Evolutionary conservation across 2,329 filamentous ascomycete species (phyloP), one percentile per base, ranked within the genome.

Genomic region (Fusarium pseudonygamai): DNA sequence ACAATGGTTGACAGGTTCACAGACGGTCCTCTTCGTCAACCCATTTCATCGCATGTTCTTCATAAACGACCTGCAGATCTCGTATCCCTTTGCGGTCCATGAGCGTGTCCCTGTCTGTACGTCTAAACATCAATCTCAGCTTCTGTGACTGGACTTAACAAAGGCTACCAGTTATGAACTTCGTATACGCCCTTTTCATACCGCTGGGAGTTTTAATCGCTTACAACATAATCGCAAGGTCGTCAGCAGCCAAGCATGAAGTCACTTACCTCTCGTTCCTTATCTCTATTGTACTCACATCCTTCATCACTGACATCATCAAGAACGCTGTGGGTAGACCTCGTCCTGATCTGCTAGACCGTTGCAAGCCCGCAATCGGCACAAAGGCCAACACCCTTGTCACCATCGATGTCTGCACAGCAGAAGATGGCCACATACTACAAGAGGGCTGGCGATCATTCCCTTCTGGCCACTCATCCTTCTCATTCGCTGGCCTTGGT

Each of bases 11-110:
- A 60, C 39, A 36, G 4, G 40, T 37, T 45, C 32, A 64, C 76
- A 82, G 81, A 78, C 78, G 55, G 74, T 75, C 32, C 55, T 78
- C 22, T 79, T 82, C 52, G 88, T 93, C 76, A 91, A 92, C 69
- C 96, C 96, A 1, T 98, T 98, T 81, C 95, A 98, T 81, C 94
- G 94, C 83, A 93, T 98, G 90, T 98, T 99, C 84, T 93, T 90
- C 73, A 89, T 98, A 71, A 93, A 95, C 80, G 94, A 98, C 80
- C 88, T 93, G 30, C 86, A 90, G 56, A 94, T 98, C 67, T 92
- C 94, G 73, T 98, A 93, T 79, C 96, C 96, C 2, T 93, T 97
- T 83, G 94, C 96, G 28, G 87, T 92, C 64, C 83, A 92, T 57
- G 95, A 99, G 82, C 90, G 95, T 71, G 96, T 99, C 0, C 87